A percentile compares a stretch with the other conserved stretches of the same genome.
Evolutionary conservation across 495 filamentous ascomycete species (phyloP).

Genomic region (Oidiodendron maius): DNA sequence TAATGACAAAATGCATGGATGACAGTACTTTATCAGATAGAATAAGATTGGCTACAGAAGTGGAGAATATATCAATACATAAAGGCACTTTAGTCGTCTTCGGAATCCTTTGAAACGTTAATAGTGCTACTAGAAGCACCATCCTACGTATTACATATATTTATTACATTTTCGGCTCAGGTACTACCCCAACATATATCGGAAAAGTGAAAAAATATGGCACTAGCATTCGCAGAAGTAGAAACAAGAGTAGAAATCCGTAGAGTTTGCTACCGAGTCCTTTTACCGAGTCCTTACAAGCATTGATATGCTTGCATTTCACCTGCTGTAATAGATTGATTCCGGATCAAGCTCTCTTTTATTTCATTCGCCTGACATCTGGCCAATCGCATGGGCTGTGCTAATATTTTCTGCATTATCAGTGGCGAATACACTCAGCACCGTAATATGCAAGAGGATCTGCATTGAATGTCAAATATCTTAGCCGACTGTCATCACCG

Average conservation of each 20-base stretch:
- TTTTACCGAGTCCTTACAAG: not conserved
- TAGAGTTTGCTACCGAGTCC: not conserved
- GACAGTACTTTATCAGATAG: not conserved
- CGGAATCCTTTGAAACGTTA: not conserved
- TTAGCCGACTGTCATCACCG: no score
- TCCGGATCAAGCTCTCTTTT: not conserved
- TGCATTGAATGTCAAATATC: not conserved
- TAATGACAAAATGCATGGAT: no score
- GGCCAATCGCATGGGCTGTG: not conserved
- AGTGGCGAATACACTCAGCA: no score
- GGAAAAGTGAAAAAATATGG: no score
- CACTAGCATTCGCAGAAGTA: no score
- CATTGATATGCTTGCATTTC: not conserved
- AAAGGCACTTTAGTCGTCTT: no score
- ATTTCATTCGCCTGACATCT: not conserved
- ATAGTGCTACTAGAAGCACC: not conserved
- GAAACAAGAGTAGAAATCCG: not conserved
- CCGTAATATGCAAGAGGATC: no score
- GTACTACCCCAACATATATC: not conserved
- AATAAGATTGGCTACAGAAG: not conserved
- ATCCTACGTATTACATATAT: not conserved
- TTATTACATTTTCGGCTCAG: not conserved
- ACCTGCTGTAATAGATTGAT: not conserved
- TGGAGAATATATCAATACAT: no score
- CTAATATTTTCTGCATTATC: no score